phyloP scores from a whole-genome alignment of 2,329 filamentous ascomycete species.

The Coniochaeta prunicola region DNA sequence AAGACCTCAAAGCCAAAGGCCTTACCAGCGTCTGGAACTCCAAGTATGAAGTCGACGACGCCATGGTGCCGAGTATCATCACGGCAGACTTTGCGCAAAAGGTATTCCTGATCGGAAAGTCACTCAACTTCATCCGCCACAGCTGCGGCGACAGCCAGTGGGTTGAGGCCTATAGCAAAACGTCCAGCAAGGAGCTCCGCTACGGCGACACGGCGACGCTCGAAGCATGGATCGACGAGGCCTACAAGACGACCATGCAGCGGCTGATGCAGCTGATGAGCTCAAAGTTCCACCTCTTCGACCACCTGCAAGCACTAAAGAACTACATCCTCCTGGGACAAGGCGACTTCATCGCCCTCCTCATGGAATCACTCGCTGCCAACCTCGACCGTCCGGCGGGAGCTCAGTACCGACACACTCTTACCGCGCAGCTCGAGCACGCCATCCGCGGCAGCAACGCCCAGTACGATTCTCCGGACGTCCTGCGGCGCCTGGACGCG shows the following conservation, averaged over 20 bases:
- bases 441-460: slow-evolving; percentile 96
- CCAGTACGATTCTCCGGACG: slow-evolving; percentile 88
- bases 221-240: slow-evolving; percentile 89
- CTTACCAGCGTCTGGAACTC: slow-evolving; percentile 96
- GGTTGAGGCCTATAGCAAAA: slow-evolving; percentile 94
- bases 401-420: slow-evolving; percentile 89
- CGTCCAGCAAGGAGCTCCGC: slow-evolving; percentile 80
- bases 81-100: slow-evolving; percentile 91
- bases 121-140: slow-evolving; percentile 94
- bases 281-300: slow-evolving; percentile 88
- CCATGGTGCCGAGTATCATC: slow-evolving; percentile 90
- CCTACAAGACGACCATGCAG: slow-evolving; percentile 97
- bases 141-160: slow-evolving; percentile 89
- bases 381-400: slow-evolving; percentile 95
- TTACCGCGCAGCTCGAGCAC: slow-evolving; percentile 96
- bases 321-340: slow-evolving; percentile 92
- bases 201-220: slow-evolving; percentile 92
- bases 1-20: slow-evolving; percentile 46
- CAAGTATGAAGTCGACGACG: slow-evolving; percentile 80
- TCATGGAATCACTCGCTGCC: slow-evolving; percentile 92
- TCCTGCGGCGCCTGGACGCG: slow-evolving; percentile 86
- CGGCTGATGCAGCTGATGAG: slow-evolving; percentile 90
- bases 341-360: slow-evolving; percentile 90
- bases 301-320: slow-evolving; percentile 86
- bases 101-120: slow-evolving; percentile 95